phyloP scores from a whole-genome alignment of 73 alveolate species.

The Effrenium voratum region DNA sequence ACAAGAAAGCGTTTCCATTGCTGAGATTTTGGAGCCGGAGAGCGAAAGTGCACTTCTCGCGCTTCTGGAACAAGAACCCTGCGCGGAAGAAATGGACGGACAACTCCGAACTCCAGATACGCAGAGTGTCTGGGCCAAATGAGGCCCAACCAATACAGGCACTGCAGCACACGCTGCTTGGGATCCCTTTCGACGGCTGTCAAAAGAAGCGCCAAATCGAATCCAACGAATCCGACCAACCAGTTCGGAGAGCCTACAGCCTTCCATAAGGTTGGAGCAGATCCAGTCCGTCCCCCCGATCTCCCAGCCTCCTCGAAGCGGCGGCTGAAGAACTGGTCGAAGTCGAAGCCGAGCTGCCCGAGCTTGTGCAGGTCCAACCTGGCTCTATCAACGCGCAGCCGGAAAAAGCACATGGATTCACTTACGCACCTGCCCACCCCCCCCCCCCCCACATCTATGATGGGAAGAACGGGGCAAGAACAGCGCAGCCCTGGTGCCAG shows the following conservation, averaged over 20 bases:
- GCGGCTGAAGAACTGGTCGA: slow-evolving; percentile 48
- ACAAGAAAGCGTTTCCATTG: too few species aligned
- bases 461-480: neutral
- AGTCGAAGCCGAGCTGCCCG: slow-evolving; percentile 55
- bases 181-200: neutral
- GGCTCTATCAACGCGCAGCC: too few species aligned
- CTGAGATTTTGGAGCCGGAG: too few species aligned
- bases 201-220: neutral
- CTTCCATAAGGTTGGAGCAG: neutral
- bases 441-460: neutral
- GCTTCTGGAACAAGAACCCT: too few species aligned
- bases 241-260: neutral
- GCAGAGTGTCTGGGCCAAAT: neutral
- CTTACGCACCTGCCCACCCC: too few species aligned
- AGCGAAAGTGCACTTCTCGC: too few species aligned
- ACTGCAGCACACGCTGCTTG: neutral
- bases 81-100: too few species aligned
- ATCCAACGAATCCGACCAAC: neutral
- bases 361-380: slow-evolving; percentile 71
- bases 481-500: neutral
- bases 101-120: too few species aligned
- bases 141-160: neutral
- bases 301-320: slow-evolving; percentile 26
- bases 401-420: too few species aligned
- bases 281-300: neutral